Conservation (phyloP, 2,329 filamentous ascomycete species). For the Botrytis fabae region DNA sequence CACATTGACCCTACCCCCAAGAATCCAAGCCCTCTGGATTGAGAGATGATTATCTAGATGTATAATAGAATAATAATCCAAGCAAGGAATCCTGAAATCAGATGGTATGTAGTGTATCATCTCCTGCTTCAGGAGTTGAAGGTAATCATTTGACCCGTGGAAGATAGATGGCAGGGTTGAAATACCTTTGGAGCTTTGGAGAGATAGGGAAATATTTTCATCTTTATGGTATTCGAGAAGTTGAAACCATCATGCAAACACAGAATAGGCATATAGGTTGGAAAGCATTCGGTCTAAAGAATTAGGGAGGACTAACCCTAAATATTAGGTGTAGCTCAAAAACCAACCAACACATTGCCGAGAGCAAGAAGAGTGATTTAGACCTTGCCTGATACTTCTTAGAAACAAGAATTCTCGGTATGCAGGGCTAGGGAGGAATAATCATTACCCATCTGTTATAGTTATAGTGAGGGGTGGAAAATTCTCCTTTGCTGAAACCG, state of each 20-base stretch:
- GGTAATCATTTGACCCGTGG: not conserved
- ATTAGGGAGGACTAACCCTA: not conserved
- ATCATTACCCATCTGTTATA: not conserved
- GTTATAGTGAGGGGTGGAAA: not conserved
- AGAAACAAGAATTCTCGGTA: not conserved
- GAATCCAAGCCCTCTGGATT: not conserved
- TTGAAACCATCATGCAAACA: not conserved
- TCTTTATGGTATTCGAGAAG: not conserved
- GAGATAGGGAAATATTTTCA: not conserved
- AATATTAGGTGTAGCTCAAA: not conserved
- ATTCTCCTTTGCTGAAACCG: not conserved
- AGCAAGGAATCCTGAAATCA: not conserved
- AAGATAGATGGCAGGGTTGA: not conserved
- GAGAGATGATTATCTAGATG: not conserved
- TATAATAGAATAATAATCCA: not conserved
- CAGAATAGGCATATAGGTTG: no score
- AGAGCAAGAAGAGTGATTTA: not conserved
- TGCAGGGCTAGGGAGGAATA: not conserved
- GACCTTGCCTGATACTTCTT: not conserved
- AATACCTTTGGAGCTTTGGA: not conserved
- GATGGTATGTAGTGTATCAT: constrained; percentile 9
- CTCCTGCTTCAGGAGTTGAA: not conserved
- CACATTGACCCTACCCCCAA: not conserved
- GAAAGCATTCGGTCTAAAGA: not conserved
- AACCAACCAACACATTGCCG: not conserved